Evolutionary conservation across 2,329 filamentous ascomycete genomes (phyloP), one percentile per base, ranked within the genome.

Genomic region (Venturia carpophila): DNA sequence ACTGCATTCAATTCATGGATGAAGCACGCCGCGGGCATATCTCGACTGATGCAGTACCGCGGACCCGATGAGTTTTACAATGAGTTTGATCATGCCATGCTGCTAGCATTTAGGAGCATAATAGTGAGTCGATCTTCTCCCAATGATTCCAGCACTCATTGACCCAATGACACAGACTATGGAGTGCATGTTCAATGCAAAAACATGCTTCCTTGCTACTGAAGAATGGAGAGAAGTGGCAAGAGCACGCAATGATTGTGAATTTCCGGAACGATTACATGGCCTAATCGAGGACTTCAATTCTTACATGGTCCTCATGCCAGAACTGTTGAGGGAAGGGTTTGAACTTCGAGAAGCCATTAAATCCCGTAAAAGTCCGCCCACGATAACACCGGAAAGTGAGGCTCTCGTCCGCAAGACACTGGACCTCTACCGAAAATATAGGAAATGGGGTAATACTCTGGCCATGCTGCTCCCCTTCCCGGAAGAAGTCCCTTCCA

Each of bases 151-250:
- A 19, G 13, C 37, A 19, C 5, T 39, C 19, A 17, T n/a, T 62
- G 9, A 62, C 60, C 34, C 19, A 11, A 17, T 10, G 4, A 5
- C 34, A 55, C 43, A 63, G 62, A 63, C 47, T 13, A 63, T 63
- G 62, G 62, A 63, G 42, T 63, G 62, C 24, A 63, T 63, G 62
- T 63, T 63, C 47, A 49, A 47, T 47, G 62, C 42, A n/a, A 63
- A 55, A n/a, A 39, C 30, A 19, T 47, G 42, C 21, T 63, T 63
- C 43, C 47, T 63, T n/a, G 47, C 42, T 27, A 15, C n/a, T 5
- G 47, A 63, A 39, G 47, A 42, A 3, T 63, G 62, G 62, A 37
- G n/a, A 39, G 24, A 47, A 15, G 62, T 63, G 45, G 47, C 62
- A 17, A n/a, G 62, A 49, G 62, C 41, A 19, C 41, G 43, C 24